Evolutionary conservation across 1,284 basidiomycete species (phyloP).

Genomic region (Schizophyllum amplum): DNA sequence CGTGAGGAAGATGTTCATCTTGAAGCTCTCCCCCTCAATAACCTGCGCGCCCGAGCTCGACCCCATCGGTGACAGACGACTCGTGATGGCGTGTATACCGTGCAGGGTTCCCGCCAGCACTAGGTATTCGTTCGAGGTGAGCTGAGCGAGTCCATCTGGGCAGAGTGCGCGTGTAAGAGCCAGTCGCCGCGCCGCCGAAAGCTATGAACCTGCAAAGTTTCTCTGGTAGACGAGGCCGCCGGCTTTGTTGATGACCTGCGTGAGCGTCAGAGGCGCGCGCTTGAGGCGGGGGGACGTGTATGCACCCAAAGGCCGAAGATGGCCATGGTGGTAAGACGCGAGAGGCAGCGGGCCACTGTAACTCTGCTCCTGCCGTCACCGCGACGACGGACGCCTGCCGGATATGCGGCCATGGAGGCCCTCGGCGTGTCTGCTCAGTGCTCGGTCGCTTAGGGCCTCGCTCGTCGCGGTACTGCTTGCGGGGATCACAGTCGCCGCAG

Average conservation of each 20-base stretch:
- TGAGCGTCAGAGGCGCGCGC: slow-evolving; percentile 7
- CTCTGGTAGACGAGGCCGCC: slow-evolving; percentile 94
- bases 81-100: slow-evolving; percentile 97
- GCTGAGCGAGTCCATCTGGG: slow-evolving; percentile 76
- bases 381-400: neutral
- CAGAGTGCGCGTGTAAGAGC: slow-evolving; percentile 9
- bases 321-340: slow-evolving; percentile 38
- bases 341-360: neutral
- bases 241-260: slow-evolving; percentile 95
- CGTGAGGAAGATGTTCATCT: slow-evolving; percentile 84
- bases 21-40: slow-evolving; percentile 92
- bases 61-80: slow-evolving; percentile 80
- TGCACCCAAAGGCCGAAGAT: slow-evolving; percentile 77
- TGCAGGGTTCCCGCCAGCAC: slow-evolving; percentile 96
- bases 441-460: neutral
- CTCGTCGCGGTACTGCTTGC: neutral
- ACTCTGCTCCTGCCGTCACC: neutral
- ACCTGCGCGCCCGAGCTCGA: slow-evolving; percentile 84
- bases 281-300: slow-evolving; percentile 7
- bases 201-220: slow-evolving; percentile 58
- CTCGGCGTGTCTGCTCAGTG: neutral
- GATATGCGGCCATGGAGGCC: neutral
- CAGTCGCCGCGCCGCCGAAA: neutral
- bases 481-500: neutral
- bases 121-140: slow-evolving; percentile 95